A percentile compares a stretch with the other conserved stretches of the same genome.
These are phyloP conservation scores for Nematocida sp. DNA, from an alignment of 371 early-diverging fungal genomes.

Conservation along the genomic window DNA sequence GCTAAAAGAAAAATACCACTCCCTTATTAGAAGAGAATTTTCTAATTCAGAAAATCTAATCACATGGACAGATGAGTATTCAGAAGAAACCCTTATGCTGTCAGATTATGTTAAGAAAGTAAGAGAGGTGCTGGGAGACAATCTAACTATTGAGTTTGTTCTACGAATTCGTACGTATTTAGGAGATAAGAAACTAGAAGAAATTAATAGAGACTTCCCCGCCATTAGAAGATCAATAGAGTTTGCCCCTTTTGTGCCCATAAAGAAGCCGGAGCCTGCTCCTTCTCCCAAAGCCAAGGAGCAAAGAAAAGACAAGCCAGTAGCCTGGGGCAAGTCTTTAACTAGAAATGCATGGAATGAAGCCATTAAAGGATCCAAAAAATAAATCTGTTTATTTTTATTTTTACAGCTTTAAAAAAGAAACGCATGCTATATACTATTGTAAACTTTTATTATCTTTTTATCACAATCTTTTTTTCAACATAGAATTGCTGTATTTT, in stretches of 20 bases:
- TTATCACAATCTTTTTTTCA: conserved; percentile 58
- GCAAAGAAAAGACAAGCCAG: not conserved
- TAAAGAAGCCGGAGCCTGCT: not conserved
- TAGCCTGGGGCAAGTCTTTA: not conserved
- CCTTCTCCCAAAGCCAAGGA: not conserved
- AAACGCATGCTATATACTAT: no score
- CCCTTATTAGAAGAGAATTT: conserved; percentile 28
- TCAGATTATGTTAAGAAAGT: conserved; percentile 51
- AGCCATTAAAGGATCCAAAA: not conserved
- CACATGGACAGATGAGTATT: conserved; percentile 7
- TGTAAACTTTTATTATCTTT: no score
- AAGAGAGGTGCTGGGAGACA: conserved; percentile 16
- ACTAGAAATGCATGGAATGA: not conserved
- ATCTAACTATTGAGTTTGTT: conserved; percentile 50
- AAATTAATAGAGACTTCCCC: conserved; percentile 48
- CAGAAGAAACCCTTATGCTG: conserved; percentile 39
- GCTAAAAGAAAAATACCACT: conserved; percentile 19
- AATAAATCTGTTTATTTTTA: no score
- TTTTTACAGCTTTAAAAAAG: no score
- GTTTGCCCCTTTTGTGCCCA: conserved; percentile 58
- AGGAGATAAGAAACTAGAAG: conserved; percentile 25
- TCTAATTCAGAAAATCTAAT: not conserved
- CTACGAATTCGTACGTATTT: conserved; percentile 42
- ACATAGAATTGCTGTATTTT: conserved; percentile 61
- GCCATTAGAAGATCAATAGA: conserved; percentile 51